Evolutionary conservation across 805 yeast genomes (phyloP).

Genomic region (Ogataea polymorpha): DNA sequence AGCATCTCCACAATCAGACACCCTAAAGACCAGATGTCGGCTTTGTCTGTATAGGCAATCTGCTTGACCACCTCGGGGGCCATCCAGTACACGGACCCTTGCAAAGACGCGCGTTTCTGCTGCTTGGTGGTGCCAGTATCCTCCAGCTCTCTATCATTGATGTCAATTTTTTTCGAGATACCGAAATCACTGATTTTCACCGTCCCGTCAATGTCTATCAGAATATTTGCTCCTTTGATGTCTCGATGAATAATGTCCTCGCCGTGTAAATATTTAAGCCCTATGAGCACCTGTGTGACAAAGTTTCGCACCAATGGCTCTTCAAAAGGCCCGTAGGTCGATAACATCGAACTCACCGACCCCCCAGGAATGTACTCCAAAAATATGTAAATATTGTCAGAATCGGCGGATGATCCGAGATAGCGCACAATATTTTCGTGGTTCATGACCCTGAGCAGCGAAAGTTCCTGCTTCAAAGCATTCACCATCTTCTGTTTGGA

Average conservation of each 20-base stretch:
- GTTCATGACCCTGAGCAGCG: constrained; percentile 68
- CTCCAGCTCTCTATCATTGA: constrained; percentile 25
- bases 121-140: constrained; percentile 37
- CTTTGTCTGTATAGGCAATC: constrained; percentile 83
- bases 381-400: constrained; percentile 72
- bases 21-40: constrained; percentile 97
- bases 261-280: constrained; percentile 53
- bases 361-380: constrained; percentile 47
- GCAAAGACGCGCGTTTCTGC: constrained; percentile 74
- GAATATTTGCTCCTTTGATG: constrained; percentile 61
- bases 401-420: constrained; percentile 80
- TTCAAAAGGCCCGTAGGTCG: constrained; percentile 59
- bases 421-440: constrained; percentile 94
- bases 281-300: constrained; percentile 52
- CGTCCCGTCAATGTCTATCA: constrained; percentile 56
- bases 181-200: constrained; percentile 69
- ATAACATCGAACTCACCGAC: constrained; percentile 51
- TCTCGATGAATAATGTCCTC: constrained; percentile 61
- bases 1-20: constrained; percentile 93
- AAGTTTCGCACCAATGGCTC: constrained; percentile 57
- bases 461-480: constrained; percentile 81
- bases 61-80: constrained; percentile 98
- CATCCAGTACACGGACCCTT: constrained; percentile 98
- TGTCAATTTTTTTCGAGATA: constrained; percentile 51
- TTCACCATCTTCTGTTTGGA: constrained; percentile 54